These are phyloP conservation scores for Claviceps maximensis DNA, from an alignment of 2,329 filamentous ascomycete species.

Conservation along the genomic window DNA sequence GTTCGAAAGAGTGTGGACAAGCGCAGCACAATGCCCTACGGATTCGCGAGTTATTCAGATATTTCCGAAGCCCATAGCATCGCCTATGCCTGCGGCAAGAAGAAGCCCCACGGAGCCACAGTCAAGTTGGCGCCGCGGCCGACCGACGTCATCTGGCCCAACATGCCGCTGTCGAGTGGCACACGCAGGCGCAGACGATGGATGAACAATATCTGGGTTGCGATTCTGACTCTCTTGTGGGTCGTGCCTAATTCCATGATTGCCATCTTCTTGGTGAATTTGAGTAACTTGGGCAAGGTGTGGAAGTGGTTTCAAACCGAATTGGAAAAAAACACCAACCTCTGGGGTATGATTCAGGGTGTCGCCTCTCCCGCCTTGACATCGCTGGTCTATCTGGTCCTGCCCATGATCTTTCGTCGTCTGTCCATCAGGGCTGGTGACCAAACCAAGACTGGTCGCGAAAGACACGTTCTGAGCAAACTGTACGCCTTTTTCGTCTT, in stretches of 20 bases:
- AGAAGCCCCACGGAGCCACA: slow-evolving; percentile 65
- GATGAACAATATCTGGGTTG: slow-evolving; percentile 75
- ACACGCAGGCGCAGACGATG: slow-evolving; percentile 60
- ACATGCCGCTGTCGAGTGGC: slow-evolving; percentile 59
- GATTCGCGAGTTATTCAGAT: slow-evolving; percentile 85
- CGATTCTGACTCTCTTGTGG: slow-evolving; percentile 70
- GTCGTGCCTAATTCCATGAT: slow-evolving; percentile 89
- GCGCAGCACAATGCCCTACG: slow-evolving; percentile 78
- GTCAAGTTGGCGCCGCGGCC: slow-evolving; percentile 72
- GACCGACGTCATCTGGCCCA: slow-evolving; percentile 92
- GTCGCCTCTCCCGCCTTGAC: slow-evolving; percentile 77
- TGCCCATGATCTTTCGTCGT: slow-evolving; percentile 84
- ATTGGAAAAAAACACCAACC: slow-evolving; percentile 46
- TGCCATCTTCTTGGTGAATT: slow-evolving; percentile 80
- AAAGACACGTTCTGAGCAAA: slow-evolving; percentile 80
- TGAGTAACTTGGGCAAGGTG: slow-evolving; percentile 64
- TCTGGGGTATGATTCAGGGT: slow-evolving; percentile 87
- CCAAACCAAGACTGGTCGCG: slow-evolving; percentile 79
- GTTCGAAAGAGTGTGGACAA: slow-evolving; percentile 73
- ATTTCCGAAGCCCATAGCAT: slow-evolving; percentile 82
- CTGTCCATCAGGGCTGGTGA: slow-evolving; percentile 76
- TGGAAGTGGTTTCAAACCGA: slow-evolving; percentile 63
- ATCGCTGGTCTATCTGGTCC: slow-evolving; percentile 72
- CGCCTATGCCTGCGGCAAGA: slow-evolving; percentile 67
- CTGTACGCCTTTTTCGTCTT: slow-evolving; percentile 94